Percentiles rank a stretch among this genome's conserved stretches.
Evolutionary conservation across 2,329 filamentous ascomycete species (phyloP).

Genomic region (Cadophora sp.): DNA sequence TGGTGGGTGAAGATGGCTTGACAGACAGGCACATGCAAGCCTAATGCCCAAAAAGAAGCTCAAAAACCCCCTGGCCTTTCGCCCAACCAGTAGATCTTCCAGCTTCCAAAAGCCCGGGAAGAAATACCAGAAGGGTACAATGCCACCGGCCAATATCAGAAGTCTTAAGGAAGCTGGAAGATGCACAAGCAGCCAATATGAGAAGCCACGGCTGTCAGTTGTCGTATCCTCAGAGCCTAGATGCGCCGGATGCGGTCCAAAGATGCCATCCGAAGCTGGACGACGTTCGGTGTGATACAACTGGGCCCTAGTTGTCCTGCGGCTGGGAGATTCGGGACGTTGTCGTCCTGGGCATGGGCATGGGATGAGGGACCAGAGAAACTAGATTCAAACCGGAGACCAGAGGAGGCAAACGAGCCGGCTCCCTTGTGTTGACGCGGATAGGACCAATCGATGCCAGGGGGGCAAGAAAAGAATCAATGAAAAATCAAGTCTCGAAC

Average conservation of each 20-base stretch:
- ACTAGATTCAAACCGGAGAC: no score
- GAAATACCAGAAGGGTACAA: not conserved
- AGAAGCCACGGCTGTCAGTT: not conserved
- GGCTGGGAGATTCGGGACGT: not conserved
- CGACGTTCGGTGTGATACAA: slow-evolving; percentile 2
- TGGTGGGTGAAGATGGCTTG: not conserved
- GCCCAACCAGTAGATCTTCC: slow-evolving; percentile 1
- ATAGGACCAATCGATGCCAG: not conserved
- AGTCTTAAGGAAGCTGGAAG: not conserved
- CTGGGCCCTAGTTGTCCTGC: not conserved
- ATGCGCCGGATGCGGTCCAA: not conserved
- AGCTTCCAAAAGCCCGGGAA: not conserved
- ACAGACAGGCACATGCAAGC: slow-evolving; percentile 8
- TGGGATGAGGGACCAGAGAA: not conserved
- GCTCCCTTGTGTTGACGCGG: not conserved
- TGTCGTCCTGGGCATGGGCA: not conserved
- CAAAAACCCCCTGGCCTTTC: no score
- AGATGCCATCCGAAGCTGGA: not conserved
- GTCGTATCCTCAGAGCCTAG: not conserved
- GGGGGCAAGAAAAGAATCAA: not conserved
- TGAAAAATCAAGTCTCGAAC: slow-evolving; percentile 6
- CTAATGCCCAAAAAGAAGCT: not conserved
- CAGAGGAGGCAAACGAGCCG: slow-evolving; percentile 2
- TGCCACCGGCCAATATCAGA: not conserved
- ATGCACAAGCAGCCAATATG: not conserved